Base-by-base conservation (phyloP, 2,329 filamentous ascomycete species). In the Talaromyces sp. region DNA sequence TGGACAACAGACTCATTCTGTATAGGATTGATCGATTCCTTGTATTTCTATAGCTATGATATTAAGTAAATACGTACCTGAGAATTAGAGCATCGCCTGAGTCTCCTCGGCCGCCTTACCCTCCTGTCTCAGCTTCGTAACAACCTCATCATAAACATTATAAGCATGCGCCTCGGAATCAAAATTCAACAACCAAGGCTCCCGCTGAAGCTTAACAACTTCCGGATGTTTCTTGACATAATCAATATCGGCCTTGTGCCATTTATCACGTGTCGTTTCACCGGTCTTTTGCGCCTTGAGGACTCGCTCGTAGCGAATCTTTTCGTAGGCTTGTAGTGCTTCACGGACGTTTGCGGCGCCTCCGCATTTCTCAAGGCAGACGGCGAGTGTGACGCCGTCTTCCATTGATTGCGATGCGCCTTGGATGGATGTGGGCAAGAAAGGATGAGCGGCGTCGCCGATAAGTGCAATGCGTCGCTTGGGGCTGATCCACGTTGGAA, bases 391-490 rank as follows among this genome's bases (percentile, higher is more conserved):
- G 60, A 78, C 77, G 0, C 77, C 79, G 61, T 81, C 79, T 68
- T 82, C 80, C 25, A 81, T 73, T 0, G 74, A 75, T 65, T 81
- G 79, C 43, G 74, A 78, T 0, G 78, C 79, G 1, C 79, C 80
- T 68, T 82, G 79, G 0, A 78, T 79, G 66, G 80, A 78, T 0
- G 77, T 80, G 0, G 80, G 80, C 1, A 81, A 70, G 70, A 74
- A 77, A 1, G 76, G 73, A 68, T 79, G 78, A 4, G 77, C 77
- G 3, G 76, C 76, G 63, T 79, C 77, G 0, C 78, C 77, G 10
- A 79, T 74, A 13, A 78, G 61, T 7, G 73, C 71, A 10, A 74
- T 69, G 1, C 71, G 68, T 8, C 68, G 71, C 27, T 71, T 73
- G 5, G 61, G 62, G 51, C 67, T 69, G 40, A 72, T 67, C 71